Conservation (phyloP, 495 filamentous ascomycete genomes). For the Jackrogersella multiformis region DNA sequence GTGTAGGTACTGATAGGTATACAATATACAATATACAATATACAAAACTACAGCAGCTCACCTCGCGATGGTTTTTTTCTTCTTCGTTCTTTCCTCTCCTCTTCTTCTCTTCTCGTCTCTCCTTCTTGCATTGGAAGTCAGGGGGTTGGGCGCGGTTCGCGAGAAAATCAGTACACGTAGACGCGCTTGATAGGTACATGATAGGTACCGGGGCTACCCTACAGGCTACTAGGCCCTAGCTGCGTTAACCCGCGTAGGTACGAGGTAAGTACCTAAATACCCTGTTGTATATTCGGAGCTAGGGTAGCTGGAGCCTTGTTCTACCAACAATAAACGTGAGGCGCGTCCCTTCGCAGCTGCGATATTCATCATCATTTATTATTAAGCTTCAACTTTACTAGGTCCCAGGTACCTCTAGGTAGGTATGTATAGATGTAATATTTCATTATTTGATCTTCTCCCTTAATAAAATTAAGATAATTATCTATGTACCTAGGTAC, state of each 20-base stretch:
- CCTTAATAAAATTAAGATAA: neutral
- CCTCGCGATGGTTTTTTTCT: slow-evolving; percentile 30
- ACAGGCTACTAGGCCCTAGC: slow-evolving; percentile 17
- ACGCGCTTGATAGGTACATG: slow-evolving; percentile 29
- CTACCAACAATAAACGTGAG: slow-evolving; percentile 6
- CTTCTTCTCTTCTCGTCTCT: too few relatives aligned
- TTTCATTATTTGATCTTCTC: too few relatives aligned
- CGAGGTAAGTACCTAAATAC: too few relatives aligned
- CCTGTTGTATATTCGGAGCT: slow-evolving; percentile 9
- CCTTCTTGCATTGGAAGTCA: slow-evolving; percentile 9
- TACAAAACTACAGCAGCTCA: slow-evolving; percentile 2
- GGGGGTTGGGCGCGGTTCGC: slow-evolving; percentile 32
- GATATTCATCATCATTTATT: too few relatives aligned
- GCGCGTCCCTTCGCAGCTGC: neutral
- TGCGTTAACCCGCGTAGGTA: slow-evolving; percentile 7
- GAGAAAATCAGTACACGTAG: slow-evolving; percentile 31
- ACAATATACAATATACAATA: too few relatives aligned
- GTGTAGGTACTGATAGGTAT: too few relatives aligned
- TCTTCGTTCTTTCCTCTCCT: slow-evolving; percentile 1
- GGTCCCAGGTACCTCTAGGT: too few relatives aligned
- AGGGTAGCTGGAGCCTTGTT: too few relatives aligned
- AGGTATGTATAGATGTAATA: too few relatives aligned
- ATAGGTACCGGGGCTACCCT: too few relatives aligned
- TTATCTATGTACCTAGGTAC: neutral
- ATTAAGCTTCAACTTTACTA: too few relatives aligned